Base-by-base conservation (phyloP, 352 stramenopile genomes). In the Phytopythium mirpurense region DNA sequence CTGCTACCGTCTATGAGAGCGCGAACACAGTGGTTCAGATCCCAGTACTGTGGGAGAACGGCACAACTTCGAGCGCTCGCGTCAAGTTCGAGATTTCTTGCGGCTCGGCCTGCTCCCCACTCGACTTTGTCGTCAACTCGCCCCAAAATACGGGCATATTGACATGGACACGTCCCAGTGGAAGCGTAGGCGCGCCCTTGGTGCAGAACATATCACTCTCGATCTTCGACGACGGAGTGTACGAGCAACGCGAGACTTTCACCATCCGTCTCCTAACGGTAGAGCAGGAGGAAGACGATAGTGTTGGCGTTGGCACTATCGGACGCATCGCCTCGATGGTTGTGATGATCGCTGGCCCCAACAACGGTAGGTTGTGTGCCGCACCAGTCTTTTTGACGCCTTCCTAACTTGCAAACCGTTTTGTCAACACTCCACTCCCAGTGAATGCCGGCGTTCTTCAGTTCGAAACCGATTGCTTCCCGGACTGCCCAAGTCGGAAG, bases 401-500 rank as follows among this genome's bases (percentile, higher is more conserved):
- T 40, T 26, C 10, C 2, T 4, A 34, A 11, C 23, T 48, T 11
- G 21, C 15, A 34, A 2, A 6, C 6, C 19, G 7, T 19, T 24
- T 32, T 32, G 29, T 32, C 29, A 5, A 32, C 29, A 32, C 5
- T 29, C 32, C 5, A 5, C n/a, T n/a, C n/a, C n/a, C 23, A 70
- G 76, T 68, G 1, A 68, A 56, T 26, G 48, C 67, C 0, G 83
- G 83, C 5, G 57, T 68, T 3, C 52, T 86, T 14, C 80, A 89
- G 51, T 86, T 93, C 11, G 63, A 80, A 29, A 67, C 78, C 0
- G 63, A 80, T n/a, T 93, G 83, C 29, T 90, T 90, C 56, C 72
- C 78, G 3, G 69, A 58, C 23, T 93, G 83, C 31, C 47, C 49
- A 2, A 79, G 74, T 31, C 57, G 37, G 6, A 74, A 63, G 43